Evolutionary conservation across 108 stramenopile species (phyloP), one percentile per base, ranked within the genome.

Genomic region (Stephanodiscus triporus): DNA sequence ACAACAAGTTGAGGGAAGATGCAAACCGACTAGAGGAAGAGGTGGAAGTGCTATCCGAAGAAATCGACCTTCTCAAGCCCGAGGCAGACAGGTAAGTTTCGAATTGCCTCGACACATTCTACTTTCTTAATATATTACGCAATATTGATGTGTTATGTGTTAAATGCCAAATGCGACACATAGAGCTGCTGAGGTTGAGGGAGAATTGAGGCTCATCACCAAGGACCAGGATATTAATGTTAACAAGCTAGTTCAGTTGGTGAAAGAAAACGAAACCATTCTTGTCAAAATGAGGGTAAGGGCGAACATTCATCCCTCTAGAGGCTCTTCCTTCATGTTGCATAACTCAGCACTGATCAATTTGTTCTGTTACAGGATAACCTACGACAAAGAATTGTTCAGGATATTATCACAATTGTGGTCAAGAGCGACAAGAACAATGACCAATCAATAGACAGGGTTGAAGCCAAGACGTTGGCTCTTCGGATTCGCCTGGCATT

Each of bases 231-330:
- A 65, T 9, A 63, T 66, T 14, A 82, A 82, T 63, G 81, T 82
- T 13, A 63, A 82, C 38, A 72, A 62, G 53, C 81, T 82, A 63
- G 70, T 82, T 30, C 62, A 68, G 4, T 69, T 82, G 30, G 81
- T 82, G 40, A 76, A 82, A 47, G 74, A 82, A 53, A 82, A 82
- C 62, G 81, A 70, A 48, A 13, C 66, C 17, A 72, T 82, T 17
- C 34, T 82, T 13, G 54, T 47, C 0, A 30, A 75, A 64, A 82
- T 82, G 81, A 75, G 63, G 70, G 81, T 82, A 62, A 76, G 75
- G 32, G 53, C 5, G 29, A 63, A 24, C 23, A 17, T 63, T 2
- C 34, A 48, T 40, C n/a, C n/a, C n/a, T n/a, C 61, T 17, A 20
- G 22, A 26, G 42, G 24, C 22, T 2, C 6, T 37, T 36, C 23